These are phyloP conservation scores for Rhizopogon rudus DNA, from an alignment of 768 basidiomycete genomes.

Conservation along the genomic window DNA sequence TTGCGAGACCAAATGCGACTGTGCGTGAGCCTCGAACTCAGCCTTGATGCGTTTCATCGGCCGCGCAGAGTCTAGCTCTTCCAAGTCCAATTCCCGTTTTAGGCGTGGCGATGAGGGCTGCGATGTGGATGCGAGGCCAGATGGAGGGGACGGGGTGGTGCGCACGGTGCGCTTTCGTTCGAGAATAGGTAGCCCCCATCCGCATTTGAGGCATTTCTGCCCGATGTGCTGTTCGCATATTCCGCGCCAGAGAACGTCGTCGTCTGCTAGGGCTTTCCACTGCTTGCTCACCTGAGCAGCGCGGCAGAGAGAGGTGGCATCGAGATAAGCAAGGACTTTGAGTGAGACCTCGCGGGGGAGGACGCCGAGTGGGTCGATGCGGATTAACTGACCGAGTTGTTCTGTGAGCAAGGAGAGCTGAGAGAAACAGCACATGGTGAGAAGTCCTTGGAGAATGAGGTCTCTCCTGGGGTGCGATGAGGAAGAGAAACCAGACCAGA, in stretches of 20 bases:
- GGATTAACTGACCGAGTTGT: conserved; percentile 85
- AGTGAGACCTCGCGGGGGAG: conserved; percentile 89
- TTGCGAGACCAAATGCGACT: neutral
- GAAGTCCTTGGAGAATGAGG: conserved; percentile 91
- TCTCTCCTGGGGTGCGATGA: conserved; percentile 88
- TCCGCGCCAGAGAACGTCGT: conserved; percentile 90
- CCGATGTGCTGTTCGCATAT: conserved; percentile 99
- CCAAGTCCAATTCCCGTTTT: conserved; percentile 38
- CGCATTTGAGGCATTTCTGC: conserved; percentile 93
- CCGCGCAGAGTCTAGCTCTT: conserved; percentile 22
- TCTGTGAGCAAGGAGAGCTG: conserved; percentile 95
- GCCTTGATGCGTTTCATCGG: conserved; percentile 47
- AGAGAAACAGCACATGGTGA: conserved; percentile 99
- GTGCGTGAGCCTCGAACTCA: conserved; percentile 10
- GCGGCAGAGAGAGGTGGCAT: conserved; percentile 88
- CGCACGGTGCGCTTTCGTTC: conserved; percentile 60
- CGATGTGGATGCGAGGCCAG: conserved; percentile 10
- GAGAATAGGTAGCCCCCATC: conserved; percentile 93
- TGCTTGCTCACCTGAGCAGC: conserved; percentile 85
- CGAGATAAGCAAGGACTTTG: conserved; percentile 83
- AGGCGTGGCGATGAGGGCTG: conserved; percentile 15
- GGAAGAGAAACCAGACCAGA: conserved; percentile 97
- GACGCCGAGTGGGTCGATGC: conserved; percentile 90
- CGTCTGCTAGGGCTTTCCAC: conserved; percentile 90
- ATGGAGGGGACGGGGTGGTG: conserved; percentile 34